Conservation (phyloP, 257 asterid genomes). For the Scutellaria galericulata region DNA sequence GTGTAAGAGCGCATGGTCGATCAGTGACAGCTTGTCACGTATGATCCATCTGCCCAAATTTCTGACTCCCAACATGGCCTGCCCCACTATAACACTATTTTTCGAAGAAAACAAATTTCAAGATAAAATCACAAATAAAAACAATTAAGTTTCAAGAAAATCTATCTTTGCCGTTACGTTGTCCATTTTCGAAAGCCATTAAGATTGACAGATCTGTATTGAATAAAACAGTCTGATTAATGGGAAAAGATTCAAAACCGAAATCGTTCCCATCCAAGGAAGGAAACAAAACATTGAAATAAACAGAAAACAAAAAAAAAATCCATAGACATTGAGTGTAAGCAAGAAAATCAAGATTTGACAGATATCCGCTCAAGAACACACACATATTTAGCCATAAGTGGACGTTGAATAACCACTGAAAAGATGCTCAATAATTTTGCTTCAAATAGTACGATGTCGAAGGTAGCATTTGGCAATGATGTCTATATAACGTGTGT, state of each 20-base stretch:
- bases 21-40: slow-evolving; percentile 28
- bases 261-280: background rate
- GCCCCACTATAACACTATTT: slow-evolving; percentile 33
- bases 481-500: slow-evolving; percentile 14
- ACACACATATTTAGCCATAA: slow-evolving; percentile 20
- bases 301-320: background rate
- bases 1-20: background rate
- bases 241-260: too few species aligned
- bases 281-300: background rate
- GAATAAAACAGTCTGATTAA: too few species aligned
- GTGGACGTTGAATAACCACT: slow-evolving; percentile 22
- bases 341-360: slow-evolving; percentile 47
- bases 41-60: slow-evolving; percentile 24
- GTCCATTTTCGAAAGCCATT: too few species aligned
- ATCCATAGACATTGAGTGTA: slow-evolving; percentile 35
- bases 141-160: background rate
- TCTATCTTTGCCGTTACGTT: too few species aligned
- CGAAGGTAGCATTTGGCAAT: slow-evolving; percentile 24
- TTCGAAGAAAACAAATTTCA: slow-evolving; percentile 1
- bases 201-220: too few species aligned
- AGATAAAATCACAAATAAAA: background rate
- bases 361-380: slow-evolving; percentile 36
- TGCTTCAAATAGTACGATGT: slow-evolving; percentile 26
- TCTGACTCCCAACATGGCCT: slow-evolving; percentile 19
- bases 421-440: slow-evolving; percentile 44